Base-by-base conservation (phyloP, 2,329 filamentous ascomycete genomes). In the Rhynchosporium graminicola region DNA sequence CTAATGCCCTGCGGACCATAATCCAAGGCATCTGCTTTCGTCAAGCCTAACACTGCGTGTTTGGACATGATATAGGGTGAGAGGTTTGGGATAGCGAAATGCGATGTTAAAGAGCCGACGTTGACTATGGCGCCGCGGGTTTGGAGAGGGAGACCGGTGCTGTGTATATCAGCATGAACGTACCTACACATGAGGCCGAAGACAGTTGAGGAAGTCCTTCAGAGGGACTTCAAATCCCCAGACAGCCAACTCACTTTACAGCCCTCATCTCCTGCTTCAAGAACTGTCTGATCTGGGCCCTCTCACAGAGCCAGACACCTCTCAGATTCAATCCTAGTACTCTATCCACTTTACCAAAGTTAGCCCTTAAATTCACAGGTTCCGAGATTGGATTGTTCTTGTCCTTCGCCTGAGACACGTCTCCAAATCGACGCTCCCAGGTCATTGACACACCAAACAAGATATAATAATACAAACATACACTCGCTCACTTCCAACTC, bases 221-320 rank as follows among this genome's bases (percentile, higher is more conserved):
- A 36, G 2, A 10, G 33, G 9, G 33, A 20, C 20, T 20, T 38
- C n/a, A 59, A 46, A 54, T 12, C 15, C 12, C 43, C 20, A 45
- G 15, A 15, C n/a, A 46, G 3, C 28, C 28, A 10, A 46, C 58
- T 46, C 36, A 71, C 69, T 31, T 66, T 15, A 68, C 38, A 52
- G 52, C 51, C 38, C 69, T 66, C 57, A 64, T 29, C 47, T 71
- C 69, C 63, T 70, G 65, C 65, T 62, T 68, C 61, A 69, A 55
- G 55, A 72, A 65, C 60, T 67, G 64, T 40, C 52, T 72, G 9
- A 77, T 66, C 61, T 77, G 70, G 12, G 74, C 75, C 29, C 73
- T 68, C 59, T 77, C 61, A 61, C 76, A 77, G 33, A 75, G 69
- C 65, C 75, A 69, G 20, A 77, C 43, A 0, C 76, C 76, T 28